Evolutionary conservation across 495 filamentous ascomycete genomes (phyloP), one percentile per base, ranked within the genome.

Genomic region (Podospora fimiseda): DNA sequence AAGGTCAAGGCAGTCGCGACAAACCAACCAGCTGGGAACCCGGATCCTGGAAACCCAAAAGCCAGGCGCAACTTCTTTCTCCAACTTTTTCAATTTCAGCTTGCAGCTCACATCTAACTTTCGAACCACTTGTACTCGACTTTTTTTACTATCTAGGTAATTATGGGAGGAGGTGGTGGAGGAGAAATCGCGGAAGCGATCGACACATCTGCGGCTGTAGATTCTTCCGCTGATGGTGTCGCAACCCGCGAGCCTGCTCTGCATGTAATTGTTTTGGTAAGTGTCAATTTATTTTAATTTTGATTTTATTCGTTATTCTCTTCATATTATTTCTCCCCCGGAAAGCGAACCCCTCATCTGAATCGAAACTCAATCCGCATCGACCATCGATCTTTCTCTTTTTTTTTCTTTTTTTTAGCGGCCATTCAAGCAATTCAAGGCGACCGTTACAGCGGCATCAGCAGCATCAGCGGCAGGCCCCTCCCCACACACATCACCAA

Each of bases 181-280:
- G 46, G 24, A 14, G 57, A 0, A 19, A 56, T 48, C 47, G 60
- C 46, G 51, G 50, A 53, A 40, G 50, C 58, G 18, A 47, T 50
- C 50, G 53, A 37, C 3, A n/a, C n/a, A n/a, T n/a, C n/a, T n/a
- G 13, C 43, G 20, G 52, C 48, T 13, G 23, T 51, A 53, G 45
- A 42, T 30, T 43, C 47, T 38, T 46, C 50, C 44, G 53, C 51
- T 55, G 48, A 56, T 48, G 58, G 4, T 41, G 33, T 37, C 8
- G 33, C 8, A 37, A 37, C n/a, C 33, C 51, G 56, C 51, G 46
- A 58, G 40, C 77, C 83, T 62, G 80, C 84, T 24, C 76, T 91
- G 70, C 85, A 91, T 62, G 80, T 91, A 48, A 89, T 90, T 72
- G 78, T 90, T 50, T 71, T 91, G 73, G 87, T 91, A 75, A 80